A percentile compares a stretch with the other conserved stretches of the same genome.
These are phyloP conservation scores for Trifolium fragiferum DNA, from an alignment of 306 rosid species.

Conservation along the genomic window DNA sequence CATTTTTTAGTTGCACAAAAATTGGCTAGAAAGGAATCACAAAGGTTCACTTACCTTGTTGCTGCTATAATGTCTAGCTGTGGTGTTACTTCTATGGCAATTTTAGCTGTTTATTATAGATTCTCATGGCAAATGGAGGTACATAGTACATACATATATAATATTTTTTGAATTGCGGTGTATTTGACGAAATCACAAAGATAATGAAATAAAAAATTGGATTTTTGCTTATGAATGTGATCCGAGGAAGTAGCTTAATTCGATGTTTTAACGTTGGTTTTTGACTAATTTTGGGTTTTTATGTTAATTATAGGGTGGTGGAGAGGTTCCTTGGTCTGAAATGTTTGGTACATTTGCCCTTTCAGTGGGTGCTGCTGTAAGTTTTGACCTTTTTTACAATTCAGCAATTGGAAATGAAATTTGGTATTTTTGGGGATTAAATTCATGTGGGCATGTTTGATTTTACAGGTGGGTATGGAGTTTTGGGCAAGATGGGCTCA, in stretches of 20 bases:
- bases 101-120: conserved; percentile 82
- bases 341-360: conserved; percentile 95
- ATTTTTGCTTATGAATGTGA: too few species aligned
- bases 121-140: conserved; percentile 96
- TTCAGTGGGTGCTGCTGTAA: conserved; percentile 86
- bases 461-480: conserved; percentile 61
- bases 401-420: conserved; percentile 18
- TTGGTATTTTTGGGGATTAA: not conserved
- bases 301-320: conserved; percentile 18
- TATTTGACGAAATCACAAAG: not conserved
- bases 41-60: conserved; percentile 77
- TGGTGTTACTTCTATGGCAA: conserved; percentile 90
- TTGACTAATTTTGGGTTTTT: not conserved
- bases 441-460: conserved; percentile 19
- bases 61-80: conserved; percentile 91
- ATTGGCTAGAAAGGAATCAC: conserved; percentile 69
- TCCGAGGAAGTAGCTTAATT: too few species aligned
- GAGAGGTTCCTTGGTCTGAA: conserved; percentile 53
- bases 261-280: not conserved
- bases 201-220: too few species aligned
- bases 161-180: too few species aligned
- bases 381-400: conserved; percentile 19
- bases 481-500: conserved; percentile 70
- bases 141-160: too few species aligned
- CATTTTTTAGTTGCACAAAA: conserved; percentile 41